Percentiles rank a stretch among this genome's conserved stretches.
phyloP scores from a whole-genome alignment of 345 rosid genomes.

The Pistacia vera region DNA sequence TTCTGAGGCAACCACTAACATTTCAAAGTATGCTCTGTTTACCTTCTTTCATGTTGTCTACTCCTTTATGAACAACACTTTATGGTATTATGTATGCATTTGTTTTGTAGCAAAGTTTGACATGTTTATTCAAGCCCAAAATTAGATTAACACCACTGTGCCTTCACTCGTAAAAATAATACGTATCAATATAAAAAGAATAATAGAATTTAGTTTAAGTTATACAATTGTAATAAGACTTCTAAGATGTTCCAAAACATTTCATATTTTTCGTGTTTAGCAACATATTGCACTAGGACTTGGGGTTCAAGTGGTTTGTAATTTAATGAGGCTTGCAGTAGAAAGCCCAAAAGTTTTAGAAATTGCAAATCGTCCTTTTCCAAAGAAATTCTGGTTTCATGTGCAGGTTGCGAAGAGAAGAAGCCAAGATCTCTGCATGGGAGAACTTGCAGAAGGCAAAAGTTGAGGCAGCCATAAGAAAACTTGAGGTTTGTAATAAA shows the following conservation, averaged over 20 bases:
- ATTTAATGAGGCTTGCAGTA: not conserved
- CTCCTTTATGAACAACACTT: too few species aligned
- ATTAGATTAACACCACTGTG: not conserved
- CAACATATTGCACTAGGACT: not conserved
- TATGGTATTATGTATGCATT: not conserved
- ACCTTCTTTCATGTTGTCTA: not conserved
- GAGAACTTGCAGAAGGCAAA: conserved; percentile 94
- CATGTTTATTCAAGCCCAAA: conserved; percentile 6
- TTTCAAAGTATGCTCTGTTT: conserved; percentile 55
- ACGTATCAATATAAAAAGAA: not conserved
- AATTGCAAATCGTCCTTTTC: not conserved
- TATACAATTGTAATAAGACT: not conserved
- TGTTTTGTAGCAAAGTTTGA: conserved; percentile 5
- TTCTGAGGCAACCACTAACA: conserved; percentile 56
- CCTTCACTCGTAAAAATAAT: not conserved
- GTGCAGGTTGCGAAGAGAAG: conserved; percentile 79
- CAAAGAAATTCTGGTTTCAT: not conserved
- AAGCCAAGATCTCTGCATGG: conserved; percentile 94
- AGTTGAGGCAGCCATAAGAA: conserved; percentile 94
- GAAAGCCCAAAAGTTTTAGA: not conserved
- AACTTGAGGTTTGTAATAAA: conserved; percentile 69
- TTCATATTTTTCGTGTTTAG: not conserved
- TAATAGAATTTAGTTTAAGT: not conserved
- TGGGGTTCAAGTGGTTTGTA: not conserved
- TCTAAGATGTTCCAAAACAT: not conserved